Conservation (phyloP, 1,284 basidiomycete genomes). For the Hypsizygus ulmarius region DNA sequence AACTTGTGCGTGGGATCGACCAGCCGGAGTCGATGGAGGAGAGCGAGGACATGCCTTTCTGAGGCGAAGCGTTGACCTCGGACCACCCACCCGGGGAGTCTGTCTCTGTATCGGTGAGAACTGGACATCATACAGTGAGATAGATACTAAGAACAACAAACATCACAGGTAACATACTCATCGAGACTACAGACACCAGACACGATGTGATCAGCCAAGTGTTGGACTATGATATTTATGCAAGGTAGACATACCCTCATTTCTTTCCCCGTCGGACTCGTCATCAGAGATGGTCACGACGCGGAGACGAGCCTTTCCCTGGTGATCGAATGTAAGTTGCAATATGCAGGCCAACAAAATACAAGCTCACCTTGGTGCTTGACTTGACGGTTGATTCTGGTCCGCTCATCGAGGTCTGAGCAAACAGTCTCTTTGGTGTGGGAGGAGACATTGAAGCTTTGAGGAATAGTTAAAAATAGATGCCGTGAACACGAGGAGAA, state of each 20-base stretch:
- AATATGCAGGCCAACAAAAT: no score
- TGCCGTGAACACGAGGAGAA: not conserved
- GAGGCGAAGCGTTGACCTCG: not conserved
- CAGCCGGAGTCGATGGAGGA: conserved; percentile 13
- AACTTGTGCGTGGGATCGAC: conserved; percentile 5
- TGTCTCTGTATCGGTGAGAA: conserved; percentile 10
- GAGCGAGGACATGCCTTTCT: conserved; percentile 1
- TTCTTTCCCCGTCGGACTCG: conserved; percentile 3
- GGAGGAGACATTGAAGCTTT: conserved; percentile 2
- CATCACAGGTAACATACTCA: not conserved
- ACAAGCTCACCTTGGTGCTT: conserved; percentile 2
- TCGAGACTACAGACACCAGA: not conserved
- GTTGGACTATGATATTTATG: no score
- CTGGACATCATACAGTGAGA: conserved; percentile 1
- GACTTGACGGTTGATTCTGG: not conserved
- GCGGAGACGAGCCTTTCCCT: not conserved
- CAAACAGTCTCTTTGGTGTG: conserved; percentile 7
- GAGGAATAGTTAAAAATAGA: not conserved
- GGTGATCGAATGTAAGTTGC: not conserved
- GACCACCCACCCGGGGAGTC: not conserved
- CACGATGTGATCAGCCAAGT: no score
- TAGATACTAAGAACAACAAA: not conserved
- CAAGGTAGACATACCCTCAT: conserved; percentile 1
- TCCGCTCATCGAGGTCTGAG: not conserved
- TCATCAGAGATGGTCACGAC: conserved; percentile 1